phyloP scores from a whole-genome alignment of 495 filamentous ascomycete species.

The Elasticomyces elasticus region DNA sequence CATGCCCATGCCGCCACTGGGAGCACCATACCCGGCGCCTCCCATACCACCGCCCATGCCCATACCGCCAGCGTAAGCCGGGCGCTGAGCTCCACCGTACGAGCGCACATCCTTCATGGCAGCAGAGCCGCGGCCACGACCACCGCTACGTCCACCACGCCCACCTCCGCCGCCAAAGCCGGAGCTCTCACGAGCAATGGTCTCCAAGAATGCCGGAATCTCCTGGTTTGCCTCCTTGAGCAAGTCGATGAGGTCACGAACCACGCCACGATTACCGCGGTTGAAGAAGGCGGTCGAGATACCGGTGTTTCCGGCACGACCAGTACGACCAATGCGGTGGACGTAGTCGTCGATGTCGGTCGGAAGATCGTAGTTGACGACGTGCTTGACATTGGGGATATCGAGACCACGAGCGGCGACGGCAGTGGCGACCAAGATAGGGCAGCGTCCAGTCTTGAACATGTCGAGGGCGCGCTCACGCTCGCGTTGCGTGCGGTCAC shows the following conservation, averaged over 20 bases:
- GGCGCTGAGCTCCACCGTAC: constrained; percentile 44
- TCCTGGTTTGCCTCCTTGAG: constrained; percentile 98
- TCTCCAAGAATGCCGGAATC: constrained; percentile 85
- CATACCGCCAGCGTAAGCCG: constrained; percentile 37
- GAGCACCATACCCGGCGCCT: constrained; percentile 38
- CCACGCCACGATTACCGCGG: constrained; percentile 95
- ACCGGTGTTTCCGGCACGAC: constrained; percentile 98
- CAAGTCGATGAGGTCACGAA: constrained; percentile 87
- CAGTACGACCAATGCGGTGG: constrained; percentile 98
- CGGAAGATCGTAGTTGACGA: constrained; percentile 97
- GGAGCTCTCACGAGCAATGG: constrained; percentile 85
- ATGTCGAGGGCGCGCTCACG: constrained; percentile 93
- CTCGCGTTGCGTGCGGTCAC: constrained; percentile 95
- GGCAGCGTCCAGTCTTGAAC: constrained; percentile 92
- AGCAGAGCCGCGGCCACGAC: constrained; percentile 51
- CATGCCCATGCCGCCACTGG: constrained; percentile 33
- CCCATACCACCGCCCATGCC: constrained; percentile 43
- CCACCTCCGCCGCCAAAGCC: constrained; percentile 63
- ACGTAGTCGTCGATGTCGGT: constrained; percentile 99
- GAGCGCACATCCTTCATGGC: constrained; percentile 89
- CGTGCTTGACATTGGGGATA: constrained; percentile 97
- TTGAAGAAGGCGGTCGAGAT: constrained; percentile 99
- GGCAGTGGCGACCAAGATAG: constrained; percentile 91
- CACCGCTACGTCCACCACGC: constrained; percentile 49
- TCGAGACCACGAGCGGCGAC: constrained; percentile 92